Evolutionary conservation across 2,329 filamentous ascomycete genomes (phyloP).

Genomic region (Monosporascus sp.): DNA sequence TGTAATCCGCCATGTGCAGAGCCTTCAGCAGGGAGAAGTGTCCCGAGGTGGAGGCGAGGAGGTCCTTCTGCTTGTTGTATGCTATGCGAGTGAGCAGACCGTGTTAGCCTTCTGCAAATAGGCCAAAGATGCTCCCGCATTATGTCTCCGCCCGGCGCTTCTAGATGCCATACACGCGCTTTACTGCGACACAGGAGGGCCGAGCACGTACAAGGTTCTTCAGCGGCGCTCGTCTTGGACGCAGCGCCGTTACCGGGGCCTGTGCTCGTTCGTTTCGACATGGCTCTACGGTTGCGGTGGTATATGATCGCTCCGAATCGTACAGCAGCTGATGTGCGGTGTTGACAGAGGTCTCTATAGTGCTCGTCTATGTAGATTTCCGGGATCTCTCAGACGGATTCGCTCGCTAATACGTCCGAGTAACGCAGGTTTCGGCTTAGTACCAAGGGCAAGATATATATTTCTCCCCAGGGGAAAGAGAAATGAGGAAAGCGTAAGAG

Average conservation of each 20-base stretch:
- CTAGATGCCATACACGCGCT: too few species aligned
- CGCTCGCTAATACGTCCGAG: too few species aligned
- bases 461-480: too few species aligned
- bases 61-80: conserved; percentile 70
- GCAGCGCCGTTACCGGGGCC: conserved; percentile 43
- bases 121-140: too few species aligned
- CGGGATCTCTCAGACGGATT: too few species aligned
- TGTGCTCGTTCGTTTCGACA: conserved; percentile 59
- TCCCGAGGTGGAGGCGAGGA: conserved; percentile 63
- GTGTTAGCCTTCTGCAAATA: not conserved
- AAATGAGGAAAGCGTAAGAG: too few species aligned
- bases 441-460: too few species aligned
- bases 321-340: not conserved
- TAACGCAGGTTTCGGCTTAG: too few species aligned
- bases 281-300: conserved; percentile 25
- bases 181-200: not conserved
- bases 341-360: not conserved
- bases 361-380: too few species aligned
- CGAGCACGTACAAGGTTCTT: conserved; percentile 37
- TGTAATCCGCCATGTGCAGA: conserved; percentile 75
- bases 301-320: conserved; percentile 1
- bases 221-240: conserved; percentile 34
- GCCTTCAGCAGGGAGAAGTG: conserved; percentile 67
- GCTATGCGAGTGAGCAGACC: conserved; percentile 33
- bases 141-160: too few species aligned